phyloP scores from a whole-genome alignment of 225 moss, liverwort and hornwort genomes.

The Bryoerythrophyllum caledonicum region DNA sequence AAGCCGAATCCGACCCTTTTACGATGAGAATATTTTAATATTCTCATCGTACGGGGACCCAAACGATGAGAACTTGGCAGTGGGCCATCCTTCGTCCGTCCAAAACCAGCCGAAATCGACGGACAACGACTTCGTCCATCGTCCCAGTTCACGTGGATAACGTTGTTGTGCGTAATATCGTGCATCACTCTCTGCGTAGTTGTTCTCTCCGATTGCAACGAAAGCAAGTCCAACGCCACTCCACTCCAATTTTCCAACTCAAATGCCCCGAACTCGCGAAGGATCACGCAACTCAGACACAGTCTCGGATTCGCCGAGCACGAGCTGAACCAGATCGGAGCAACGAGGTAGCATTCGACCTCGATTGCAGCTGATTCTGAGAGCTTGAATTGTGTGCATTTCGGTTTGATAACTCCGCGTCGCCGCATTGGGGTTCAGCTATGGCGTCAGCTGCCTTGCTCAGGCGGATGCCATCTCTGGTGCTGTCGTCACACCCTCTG shows the following conservation, averaged over 20 bases:
- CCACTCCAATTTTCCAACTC: neutral
- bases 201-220: neutral
- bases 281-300: neutral
- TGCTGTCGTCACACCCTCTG: neutral
- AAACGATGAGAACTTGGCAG: no score
- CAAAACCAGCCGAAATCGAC: neutral
- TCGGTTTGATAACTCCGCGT: neutral
- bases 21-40: no score
- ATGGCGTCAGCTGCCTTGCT: constrained; percentile 16
- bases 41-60: no score
- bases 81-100: no score
- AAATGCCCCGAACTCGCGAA: neutral
- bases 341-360: neutral
- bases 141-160: neutral
- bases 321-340: neutral
- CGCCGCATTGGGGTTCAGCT: neutral
- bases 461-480: neutral
- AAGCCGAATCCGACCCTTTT: no score
- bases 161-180: neutral
- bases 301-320: neutral
- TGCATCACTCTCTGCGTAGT: neutral
- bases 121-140: neutral
- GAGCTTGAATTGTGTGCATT: neutral
- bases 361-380: neutral
- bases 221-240: neutral